Evolutionary conservation across 1,139 yeast species (phyloP), one percentile per base, ranked within the genome.

Genomic region (Candida freyschussii): DNA sequence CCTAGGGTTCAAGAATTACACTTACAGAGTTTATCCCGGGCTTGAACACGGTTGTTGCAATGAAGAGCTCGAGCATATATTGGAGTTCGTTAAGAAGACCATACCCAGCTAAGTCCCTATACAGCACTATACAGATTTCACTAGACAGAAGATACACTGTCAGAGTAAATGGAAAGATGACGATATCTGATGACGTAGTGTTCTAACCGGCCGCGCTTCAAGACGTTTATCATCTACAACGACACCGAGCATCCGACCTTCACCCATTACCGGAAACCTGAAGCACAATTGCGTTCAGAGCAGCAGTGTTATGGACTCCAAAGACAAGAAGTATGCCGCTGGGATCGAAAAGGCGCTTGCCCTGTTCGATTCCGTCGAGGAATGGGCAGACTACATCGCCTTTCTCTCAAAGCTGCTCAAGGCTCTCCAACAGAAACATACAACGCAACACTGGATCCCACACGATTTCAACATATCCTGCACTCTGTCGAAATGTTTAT

Each of bases 321-420:
- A 76, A 48, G 87, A 82, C 53, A 81, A 75, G 57, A 75, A 83
- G 43, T 82, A 79, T 52, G 62, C 67, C 17, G 69, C 75, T 19
- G 75, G 67, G 42, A 72, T 87, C 6, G 95, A 84, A 39, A 75
- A 80, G 43, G 87, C 93, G 0, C 62, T 91, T 17, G 66, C 73
- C 7, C 65, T 78, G n/a, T 91, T 91, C 62, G 96, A 85, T 36
- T 59, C 78, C n/a, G 79, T 87, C 2, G 82, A 78, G 26, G 97
- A 89, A 63, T 91, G 98, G 98, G 97, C 98, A n/a, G 98, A 91
- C 55, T 87, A 89, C 57, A 91, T 91, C 38, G 81, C 96, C 14
- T 87, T 86, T 55, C 64, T 93, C 28, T 78, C 91, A 1, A 75
- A 83, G 44, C 68, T 91, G 10, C 77, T 78, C 42, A 84, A 86